phyloP scores from a whole-genome alignment of 192 early-diverging fungal species.

The Coemansia sp. region DNA sequence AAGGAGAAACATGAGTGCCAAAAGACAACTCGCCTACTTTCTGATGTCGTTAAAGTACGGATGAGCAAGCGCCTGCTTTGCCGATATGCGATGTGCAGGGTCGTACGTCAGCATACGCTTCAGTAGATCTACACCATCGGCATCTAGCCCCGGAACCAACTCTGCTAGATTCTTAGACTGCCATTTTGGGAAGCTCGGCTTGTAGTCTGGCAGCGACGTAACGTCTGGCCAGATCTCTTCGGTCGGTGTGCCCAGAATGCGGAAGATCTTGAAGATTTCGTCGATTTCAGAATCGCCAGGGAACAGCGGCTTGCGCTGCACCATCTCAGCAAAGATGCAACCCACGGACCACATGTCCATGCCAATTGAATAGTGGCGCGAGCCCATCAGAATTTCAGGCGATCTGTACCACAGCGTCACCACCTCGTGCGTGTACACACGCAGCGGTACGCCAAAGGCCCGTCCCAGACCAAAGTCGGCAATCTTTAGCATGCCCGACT shows the following conservation, averaged over 20 bases:
- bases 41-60: constrained; percentile 70
- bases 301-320: constrained; percentile 72
- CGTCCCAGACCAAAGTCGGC: constrained; percentile 97
- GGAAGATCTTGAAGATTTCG: constrained; percentile 90
- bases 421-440: constrained; percentile 94
- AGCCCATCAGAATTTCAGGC: constrained; percentile 93
- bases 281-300: constrained; percentile 90
- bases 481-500: constrained; percentile 79
- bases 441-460: constrained; percentile 86
- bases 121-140: constrained; percentile 71
- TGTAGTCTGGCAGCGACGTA: constrained; percentile 75
- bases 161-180: constrained; percentile 46
- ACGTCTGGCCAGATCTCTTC: constrained; percentile 76
- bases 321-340: constrained; percentile 98
- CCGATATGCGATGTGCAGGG: constrained; percentile 76
- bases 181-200: constrained; percentile 77
- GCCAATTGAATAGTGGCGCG: constrained; percentile 82
- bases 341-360: constrained; percentile 99
- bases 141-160: constrained; percentile 56
- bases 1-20: neutral
- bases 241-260: constrained; percentile 77
- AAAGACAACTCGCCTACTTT: neutral
- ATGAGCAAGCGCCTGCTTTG: constrained; percentile 75
- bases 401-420: constrained; percentile 94
- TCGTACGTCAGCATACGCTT: constrained; percentile 71